Base-by-base conservation (phyloP, 1,284 basidiomycete genomes). In the Boletellus deceptivus region DNA sequence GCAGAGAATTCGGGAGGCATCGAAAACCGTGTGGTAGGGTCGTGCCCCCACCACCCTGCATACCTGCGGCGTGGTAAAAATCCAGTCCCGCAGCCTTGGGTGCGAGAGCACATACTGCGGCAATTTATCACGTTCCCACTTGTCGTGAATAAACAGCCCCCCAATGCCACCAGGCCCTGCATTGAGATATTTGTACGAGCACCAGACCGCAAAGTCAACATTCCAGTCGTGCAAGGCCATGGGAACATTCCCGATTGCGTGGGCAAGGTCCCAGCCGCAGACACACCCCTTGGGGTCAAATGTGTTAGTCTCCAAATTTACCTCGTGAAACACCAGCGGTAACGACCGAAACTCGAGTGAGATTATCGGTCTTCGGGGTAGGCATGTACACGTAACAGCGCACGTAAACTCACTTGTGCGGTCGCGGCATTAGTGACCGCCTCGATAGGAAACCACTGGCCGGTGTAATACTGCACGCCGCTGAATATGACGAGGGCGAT, bases 21-120 rank as follows among this genome's bases (percentile, higher is more conserved):
- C 52, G 83, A 75, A 75, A 99, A 99, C 36, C 97, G 86, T 35
- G 92, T 95, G 51, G 75, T 68, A 20, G 84, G 78, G 63, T 94
- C 84, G 69, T 98, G 93, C 42, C 97, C 96, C 93, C 94, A 99
- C 96, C 96, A 99, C 33, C 97, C 96, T 20, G 93, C 88, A 52
- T 87, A 85, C 63, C 95, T 93, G 61, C 25, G 50, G 25, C 25
- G 41, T 18, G 46, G 44, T 55, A 48, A 55, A 39, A 35, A 16
- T 46, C 41, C 31, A 35, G 38, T 54, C 42, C 16, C 52, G 37
- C 25, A 59, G 53, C 36, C 29, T 34, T 41, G 49, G 49, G 52
- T 55, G 46, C 44, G 46, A 46, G 52, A 49, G 47, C 47, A 55
- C 75, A 65, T 67, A 85, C 86, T 78, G 83, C 47, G 85, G 83